These are phyloP conservation scores for Trichosphaerium sp. DNA, from an alignment of 78 protist genomes.

Conservation along the genomic window DNA sequence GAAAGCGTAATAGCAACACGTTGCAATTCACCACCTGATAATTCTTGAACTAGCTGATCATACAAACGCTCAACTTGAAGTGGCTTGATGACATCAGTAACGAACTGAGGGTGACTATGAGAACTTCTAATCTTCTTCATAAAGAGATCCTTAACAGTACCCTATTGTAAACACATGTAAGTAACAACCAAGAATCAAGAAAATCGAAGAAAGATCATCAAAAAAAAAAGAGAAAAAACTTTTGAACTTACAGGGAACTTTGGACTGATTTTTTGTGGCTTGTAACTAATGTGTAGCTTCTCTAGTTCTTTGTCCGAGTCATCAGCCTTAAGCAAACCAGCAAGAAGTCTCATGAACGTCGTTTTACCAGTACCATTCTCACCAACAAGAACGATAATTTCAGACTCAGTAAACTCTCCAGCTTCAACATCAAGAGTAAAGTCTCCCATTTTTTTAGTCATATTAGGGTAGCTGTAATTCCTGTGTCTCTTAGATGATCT, in stretches of 20 bases:
- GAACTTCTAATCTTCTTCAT: constrained; percentile 72
- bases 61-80: constrained; percentile 71
- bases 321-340: constrained; percentile 65
- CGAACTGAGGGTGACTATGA: constrained; percentile 90
- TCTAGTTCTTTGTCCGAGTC: constrained; percentile 46
- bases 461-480: constrained; percentile 82
- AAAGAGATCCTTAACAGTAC: constrained; percentile 79
- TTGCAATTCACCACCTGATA: constrained; percentile 99
- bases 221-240: background rate
- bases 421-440: constrained; percentile 78
- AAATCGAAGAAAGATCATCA: background rate
- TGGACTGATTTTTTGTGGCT: constrained; percentile 97
- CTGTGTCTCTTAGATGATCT: constrained; percentile 30
- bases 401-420: constrained; percentile 94
- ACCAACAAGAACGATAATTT: constrained; percentile 97
- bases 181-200: background rate
- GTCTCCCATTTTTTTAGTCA: constrained; percentile 75
- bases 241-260: constrained; percentile 65
- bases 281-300: constrained; percentile 84
- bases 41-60: constrained; percentile 69
- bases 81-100: constrained; percentile 93
- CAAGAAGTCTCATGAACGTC: constrained; percentile 96
- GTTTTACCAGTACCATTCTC: constrained; percentile 99
- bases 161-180: constrained; percentile 6
- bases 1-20: constrained; percentile 94